These are phyloP conservation scores for Sclerotinia borealis DNA, from an alignment of 2,329 filamentous ascomycete genomes.

Conservation along the genomic window DNA sequence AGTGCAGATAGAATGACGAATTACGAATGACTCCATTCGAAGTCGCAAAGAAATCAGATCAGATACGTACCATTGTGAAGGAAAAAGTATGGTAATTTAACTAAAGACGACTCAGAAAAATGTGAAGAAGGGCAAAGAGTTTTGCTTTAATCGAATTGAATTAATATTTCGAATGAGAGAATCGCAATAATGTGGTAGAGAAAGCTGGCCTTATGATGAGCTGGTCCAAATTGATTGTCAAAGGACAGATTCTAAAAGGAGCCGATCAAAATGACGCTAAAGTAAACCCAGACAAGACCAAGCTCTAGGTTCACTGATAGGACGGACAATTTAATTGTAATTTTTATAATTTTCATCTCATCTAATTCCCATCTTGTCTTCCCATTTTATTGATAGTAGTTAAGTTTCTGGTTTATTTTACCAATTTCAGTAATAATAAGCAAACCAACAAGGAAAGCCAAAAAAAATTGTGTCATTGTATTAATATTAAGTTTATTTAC, in stretches of 20 bases:
- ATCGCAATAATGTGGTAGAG: not conserved
- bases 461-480: constrained; percentile 1
- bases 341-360: not conserved
- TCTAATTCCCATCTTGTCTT: not conserved
- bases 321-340: not conserved
- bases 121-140: not conserved
- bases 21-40: no score
- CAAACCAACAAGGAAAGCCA: not conserved
- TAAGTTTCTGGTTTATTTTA: not conserved
- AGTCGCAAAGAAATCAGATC: not conserved
- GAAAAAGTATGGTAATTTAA: not conserved
- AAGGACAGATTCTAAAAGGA: constrained; percentile 14
- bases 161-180: not conserved
- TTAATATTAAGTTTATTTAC: constrained; percentile 15
- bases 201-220: constrained; percentile 7
- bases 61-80: constrained; percentile 8
- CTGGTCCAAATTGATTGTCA: constrained; percentile 10
- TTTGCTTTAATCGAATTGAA: not conserved
- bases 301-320: not conserved
- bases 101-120: not conserved
- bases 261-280: constrained; percentile 7
- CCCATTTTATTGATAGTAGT: not conserved
- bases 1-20: not conserved
- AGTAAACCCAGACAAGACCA: constrained; percentile 5
- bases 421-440: not conserved